Evolutionary conservation across 768 basidiomycete genomes (phyloP), one percentile per base, ranked within the genome.

Genomic region (Suillus americanus): DNA sequence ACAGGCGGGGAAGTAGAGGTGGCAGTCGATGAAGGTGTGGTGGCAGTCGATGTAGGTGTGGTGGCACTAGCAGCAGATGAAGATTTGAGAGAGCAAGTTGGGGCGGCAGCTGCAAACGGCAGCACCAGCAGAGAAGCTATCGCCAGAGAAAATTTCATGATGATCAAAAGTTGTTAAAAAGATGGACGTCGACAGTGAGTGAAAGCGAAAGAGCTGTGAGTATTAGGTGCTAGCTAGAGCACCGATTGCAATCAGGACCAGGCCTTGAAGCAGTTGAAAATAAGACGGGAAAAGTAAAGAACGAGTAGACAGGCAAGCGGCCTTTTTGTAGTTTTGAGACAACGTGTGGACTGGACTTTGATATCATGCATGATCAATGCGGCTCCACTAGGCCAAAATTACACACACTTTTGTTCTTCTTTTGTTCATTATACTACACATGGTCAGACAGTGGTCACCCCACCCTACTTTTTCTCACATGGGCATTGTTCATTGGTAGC

Each of bases 21-120:
- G 18, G 20, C 18, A 60, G 14, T 65, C 35, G 60, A 53, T 0
- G 66, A 43, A 4, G 70, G 28, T 2, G 62, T 45, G 2, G 55
- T 30, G 5, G 38, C 5, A 28, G 23, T 65, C 43, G 60, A 54
- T 0, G 66, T 48, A 8, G 70, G 38, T 4, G 63, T 50, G 3
- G 56, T 33, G 30, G 13, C 30, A 12, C 65, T 38, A 0, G 65
- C 33, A 2, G 64, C 40, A 25, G 63, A 13, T 8, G 71, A 33
- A 0, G 67, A 50, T 56, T 33, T 73, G 54, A 76, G 56, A 0
- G 67, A 46, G 46, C 75, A 76, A 0, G 70, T 71, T 2, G 75
- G 75, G 1, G 75, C 75, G 23, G 76, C 75, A 57, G 73, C 35
- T 38, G 69, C 69, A 61, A 76, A 60, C 5, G 76, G 76, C 25